Evolutionary conservation across 208 protist genomes (phyloP).

Genomic region (Trypanosoma boissoni): DNA sequence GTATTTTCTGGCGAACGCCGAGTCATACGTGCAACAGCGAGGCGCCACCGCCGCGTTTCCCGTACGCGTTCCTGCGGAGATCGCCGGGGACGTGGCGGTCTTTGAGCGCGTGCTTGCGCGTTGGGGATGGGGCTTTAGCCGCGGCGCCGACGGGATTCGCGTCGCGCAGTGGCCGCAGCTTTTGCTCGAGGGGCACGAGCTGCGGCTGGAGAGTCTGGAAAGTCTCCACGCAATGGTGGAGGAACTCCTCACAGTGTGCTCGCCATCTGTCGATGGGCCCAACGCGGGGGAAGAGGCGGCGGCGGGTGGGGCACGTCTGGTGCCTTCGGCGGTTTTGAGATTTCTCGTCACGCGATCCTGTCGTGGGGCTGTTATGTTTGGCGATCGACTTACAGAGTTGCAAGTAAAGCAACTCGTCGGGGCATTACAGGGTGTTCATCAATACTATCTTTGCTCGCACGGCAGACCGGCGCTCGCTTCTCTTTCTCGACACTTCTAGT

Average conservation of each 20-base stretch:
- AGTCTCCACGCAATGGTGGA: conserved; percentile 48
- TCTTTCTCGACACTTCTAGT: conserved; percentile 7
- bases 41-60: conserved; percentile 1
- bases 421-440: conserved; percentile 34
- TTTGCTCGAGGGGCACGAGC: conserved; percentile 40
- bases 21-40: conserved; percentile 58
- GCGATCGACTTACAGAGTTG: conserved; percentile 35
- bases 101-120: conserved; percentile 36
- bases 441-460: conserved; percentile 75
- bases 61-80: conserved; percentile 35
- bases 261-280: not conserved
- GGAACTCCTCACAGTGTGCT: conserved; percentile 31
- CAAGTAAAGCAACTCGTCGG: conserved; percentile 27
- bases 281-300: conserved; percentile 4
- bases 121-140: conserved; percentile 73
- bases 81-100: conserved; percentile 31
- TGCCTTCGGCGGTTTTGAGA: conserved; percentile 21
- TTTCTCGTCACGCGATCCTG: conserved; percentile 79
- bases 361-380: conserved; percentile 80
- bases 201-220: conserved; percentile 31
- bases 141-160: conserved; percentile 6
- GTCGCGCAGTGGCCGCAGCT: conserved; percentile 58
- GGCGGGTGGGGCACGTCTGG: conserved; percentile 5
- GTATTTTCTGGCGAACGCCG: conserved; percentile 60
- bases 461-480: conserved; percentile 57